Base-by-base conservation (phyloP, 176 grass and related monocot genomes). In the Alloteropsis semialata region DNA sequence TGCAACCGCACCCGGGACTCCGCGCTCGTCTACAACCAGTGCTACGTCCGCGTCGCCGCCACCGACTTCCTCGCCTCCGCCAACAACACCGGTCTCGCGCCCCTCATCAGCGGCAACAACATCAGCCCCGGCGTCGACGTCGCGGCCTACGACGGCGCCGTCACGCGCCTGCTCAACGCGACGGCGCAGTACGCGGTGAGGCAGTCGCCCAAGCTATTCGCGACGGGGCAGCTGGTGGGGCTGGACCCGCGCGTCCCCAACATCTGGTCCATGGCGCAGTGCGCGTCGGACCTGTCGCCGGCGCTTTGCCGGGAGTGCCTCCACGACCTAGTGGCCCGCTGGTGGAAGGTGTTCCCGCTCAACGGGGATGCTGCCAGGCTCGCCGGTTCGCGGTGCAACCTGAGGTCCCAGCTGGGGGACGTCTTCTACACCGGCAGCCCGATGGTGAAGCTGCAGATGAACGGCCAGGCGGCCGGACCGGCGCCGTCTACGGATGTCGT, bases 211-310 rank as follows among this genome's bases (percentile, higher is more conserved):
- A 84, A 28, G 15, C 0, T 34, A 29, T 89, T 94, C 70, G 86
- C 76, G 0, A 84, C 75, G 6, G 92, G 86, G 22, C 46, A 70
- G 38, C 12, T 15, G 45, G 46, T 71, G 45, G 86, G 82, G 41
- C 59, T 78, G 43, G 66, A 74, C 28, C 27, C 29, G 25, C n/a
- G 1, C 0, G 13, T 43, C 11, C 87, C 78, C 2, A 65, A 24
- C 21, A 89, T 94, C 56, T 94, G 91, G 50, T 78, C 83, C 36
- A 44, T 83, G 58, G 70, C 43, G 30, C 90, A 95, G 90, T 95
- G 93, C 81, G 87, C 84, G 12, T 29, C 78, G 19, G 90, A 95
- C 85, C 30, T 90, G 41, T 29, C 76, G 8, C 70, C 25, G 8
- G 36, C 5, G 18, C 54, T 55, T 17, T 92, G 92, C 68, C 24